Base-by-base conservation (phyloP, 768 basidiomycete genomes). In the Pholiota conissans region DNA sequence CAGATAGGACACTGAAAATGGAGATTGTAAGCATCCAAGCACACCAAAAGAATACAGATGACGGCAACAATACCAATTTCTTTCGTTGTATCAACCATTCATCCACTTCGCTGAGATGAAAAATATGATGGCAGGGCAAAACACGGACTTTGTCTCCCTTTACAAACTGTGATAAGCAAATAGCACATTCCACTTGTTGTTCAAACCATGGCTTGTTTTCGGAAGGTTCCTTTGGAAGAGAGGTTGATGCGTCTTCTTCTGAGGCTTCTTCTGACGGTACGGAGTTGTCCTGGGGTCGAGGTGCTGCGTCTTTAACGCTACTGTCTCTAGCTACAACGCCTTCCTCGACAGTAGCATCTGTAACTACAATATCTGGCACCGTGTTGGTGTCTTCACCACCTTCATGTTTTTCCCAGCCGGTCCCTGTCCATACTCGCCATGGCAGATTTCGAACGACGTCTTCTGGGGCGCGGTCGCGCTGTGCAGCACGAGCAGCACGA, bases 81-180 rank as follows among this genome's bases (percentile, higher is more conserved):
- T 95, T 93, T 71, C 92, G 84, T 59, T 90, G 86, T 55, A 95
- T 88, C 58, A 98, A 74, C 96, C 96, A 98, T 61, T 89, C 82
- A 69, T 95, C 93, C 35, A 97, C 84, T 70, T 98, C 96, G 32
- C 87, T 81, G 45, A 92, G 82, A 73, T 98, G 96, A 74, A 97
- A 98, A 53, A 98, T 86, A 69, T 98, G 96, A 47, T 91, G 89
- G 67, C 96, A 98, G 1, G 96, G 96, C 37, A 98, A 69, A 51
- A 95, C 91, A 63, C 95, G 84, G 40, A 98, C 92, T 64, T 85
- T 83, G 69, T 98, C 96, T 2, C 95, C 95, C 66, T 86, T 86
- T 37, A 76, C 84, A 64, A 98, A 98, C 60, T 88, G 84, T 58
- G 83, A 90, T 55, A 98, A 79, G 69, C 96, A 98, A 54, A 98